These are phyloP conservation scores for Chaetomium strumarium DNA, from an alignment of 2,329 filamentous ascomycete species.

Conservation along the genomic window DNA sequence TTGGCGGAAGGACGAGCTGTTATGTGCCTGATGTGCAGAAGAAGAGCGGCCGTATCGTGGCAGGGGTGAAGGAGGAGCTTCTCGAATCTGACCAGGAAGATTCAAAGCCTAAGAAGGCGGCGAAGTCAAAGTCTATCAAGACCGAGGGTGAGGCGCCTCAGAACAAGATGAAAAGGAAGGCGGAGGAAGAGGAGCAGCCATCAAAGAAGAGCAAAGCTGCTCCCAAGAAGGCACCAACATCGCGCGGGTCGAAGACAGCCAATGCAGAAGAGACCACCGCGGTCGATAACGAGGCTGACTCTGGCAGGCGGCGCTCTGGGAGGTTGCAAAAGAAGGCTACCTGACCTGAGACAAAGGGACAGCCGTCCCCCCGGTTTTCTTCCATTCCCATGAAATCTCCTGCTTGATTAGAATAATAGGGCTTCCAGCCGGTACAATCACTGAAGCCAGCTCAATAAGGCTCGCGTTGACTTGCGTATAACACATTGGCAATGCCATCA, in stretches of 20 bases:
- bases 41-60: constrained; percentile 51
- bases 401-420: not conserved
- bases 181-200: constrained; percentile 8
- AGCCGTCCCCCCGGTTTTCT: too few relatives aligned
- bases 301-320: constrained; percentile 27
- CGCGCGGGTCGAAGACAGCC: not conserved
- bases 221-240: constrained; percentile 4
- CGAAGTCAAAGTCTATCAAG: constrained; percentile 12
- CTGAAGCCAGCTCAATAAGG: too few relatives aligned
- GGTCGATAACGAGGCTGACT: not conserved
- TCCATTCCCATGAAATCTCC: not conserved
- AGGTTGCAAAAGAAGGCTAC: constrained; percentile 15
- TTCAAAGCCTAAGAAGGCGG: constrained; percentile 4
- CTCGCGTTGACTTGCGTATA: too few relatives aligned
- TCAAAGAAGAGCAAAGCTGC: constrained; percentile 12
- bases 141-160: constrained; percentile 11
- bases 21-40: constrained; percentile 82
- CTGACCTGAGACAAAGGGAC: not conserved
- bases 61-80: constrained; percentile 40
- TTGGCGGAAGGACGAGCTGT: constrained; percentile 86
- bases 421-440: too few relatives aligned
- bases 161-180: constrained; percentile 14
- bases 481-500: too few relatives aligned
- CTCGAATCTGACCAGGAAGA: constrained; percentile 28
- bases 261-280: constrained; percentile 5